phyloP scores from a whole-genome alignment of 2,329 filamentous ascomycete genomes.

The Beauveria sp. region DNA sequence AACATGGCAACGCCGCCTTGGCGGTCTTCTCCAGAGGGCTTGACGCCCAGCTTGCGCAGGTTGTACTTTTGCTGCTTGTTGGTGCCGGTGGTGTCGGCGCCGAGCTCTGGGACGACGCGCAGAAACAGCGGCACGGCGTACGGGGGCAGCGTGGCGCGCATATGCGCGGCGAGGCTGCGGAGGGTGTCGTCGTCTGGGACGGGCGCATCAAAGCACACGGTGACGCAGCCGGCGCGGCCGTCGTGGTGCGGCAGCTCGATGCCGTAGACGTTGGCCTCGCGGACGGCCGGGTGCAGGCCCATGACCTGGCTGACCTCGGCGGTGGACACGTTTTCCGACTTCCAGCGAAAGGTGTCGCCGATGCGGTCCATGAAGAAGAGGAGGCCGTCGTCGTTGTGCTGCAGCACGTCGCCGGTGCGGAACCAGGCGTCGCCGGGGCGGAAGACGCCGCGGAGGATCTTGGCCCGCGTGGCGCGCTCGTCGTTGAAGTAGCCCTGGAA shows the following conservation, averaged over 20 bases:
- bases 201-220: conserved; percentile 48
- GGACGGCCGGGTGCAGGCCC: conserved; percentile 56
- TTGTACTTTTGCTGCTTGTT: conserved; percentile 82
- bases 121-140: conserved; percentile 77
- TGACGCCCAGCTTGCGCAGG: conserved; percentile 65
- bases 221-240: conserved; percentile 75
- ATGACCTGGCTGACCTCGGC: conserved; percentile 71
- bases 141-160: conserved; percentile 51
- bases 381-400: conserved; percentile 60
- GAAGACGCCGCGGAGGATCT: conserved; percentile 68
- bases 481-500: conserved; percentile 85
- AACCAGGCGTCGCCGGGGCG: conserved; percentile 73
- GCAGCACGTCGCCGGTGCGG: conserved; percentile 73
- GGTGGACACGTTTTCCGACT: conserved; percentile 77
- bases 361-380: conserved; percentile 77
- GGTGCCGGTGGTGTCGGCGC: conserved; percentile 66
- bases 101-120: conserved; percentile 50
- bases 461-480: conserved; percentile 58
- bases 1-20: conserved; percentile 38
- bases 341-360: conserved; percentile 73
- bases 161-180: conserved; percentile 52
- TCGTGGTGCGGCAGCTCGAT: conserved; percentile 74
- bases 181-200: conserved; percentile 51
- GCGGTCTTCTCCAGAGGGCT: conserved; percentile 36
- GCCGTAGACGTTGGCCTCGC: conserved; percentile 82